Conservation (phyloP, 2,329 filamentous ascomycete genomes). For the Diplocarpon mali region DNA sequence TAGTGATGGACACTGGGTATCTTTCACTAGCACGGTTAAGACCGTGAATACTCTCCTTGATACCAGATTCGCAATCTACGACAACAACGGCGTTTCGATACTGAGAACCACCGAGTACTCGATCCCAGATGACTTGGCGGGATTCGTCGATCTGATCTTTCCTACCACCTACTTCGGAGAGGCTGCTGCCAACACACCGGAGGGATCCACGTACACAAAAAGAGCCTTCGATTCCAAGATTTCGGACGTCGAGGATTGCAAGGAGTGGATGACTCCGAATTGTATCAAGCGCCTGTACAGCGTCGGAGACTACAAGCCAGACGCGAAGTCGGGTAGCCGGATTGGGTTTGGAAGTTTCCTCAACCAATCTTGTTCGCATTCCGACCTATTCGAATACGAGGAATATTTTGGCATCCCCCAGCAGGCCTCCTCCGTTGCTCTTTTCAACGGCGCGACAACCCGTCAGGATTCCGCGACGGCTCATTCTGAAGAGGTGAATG, state of each 20-base stretch:
- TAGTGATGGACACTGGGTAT: conserved; percentile 44
- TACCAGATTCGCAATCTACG: conserved; percentile 39
- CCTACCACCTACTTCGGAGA: conserved; percentile 24
- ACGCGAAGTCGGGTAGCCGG: conserved; percentile 36
- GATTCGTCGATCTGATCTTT: conserved; percentile 20
- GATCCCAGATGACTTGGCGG: conserved; percentile 16
- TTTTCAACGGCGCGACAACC: conserved; percentile 29
- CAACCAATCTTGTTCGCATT: conserved; percentile 20
- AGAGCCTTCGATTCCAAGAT: background rate
- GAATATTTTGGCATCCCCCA: conserved; percentile 12
- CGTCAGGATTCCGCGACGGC: conserved; percentile 28
- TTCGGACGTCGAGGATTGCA: conserved; percentile 16
- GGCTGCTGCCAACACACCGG: conserved; percentile 5
- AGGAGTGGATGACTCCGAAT: conserved; percentile 25
- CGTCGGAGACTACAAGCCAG: conserved; percentile 32
- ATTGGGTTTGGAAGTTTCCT: conserved; percentile 48
- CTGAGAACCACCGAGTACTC: conserved; percentile 22
- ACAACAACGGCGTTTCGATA: conserved; percentile 34
- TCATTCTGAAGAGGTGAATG: conserved; percentile 40
- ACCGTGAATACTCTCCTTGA: conserved; percentile 41
- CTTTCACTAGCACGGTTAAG: conserved; percentile 38
- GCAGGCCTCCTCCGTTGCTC: conserved; percentile 21
- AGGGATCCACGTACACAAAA: background rate
- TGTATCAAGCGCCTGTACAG: conserved; percentile 28
- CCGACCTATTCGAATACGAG: conserved; percentile 14